phyloP scores from a whole-genome alignment of 805 yeast species.

The Yarrowia bubula region DNA sequence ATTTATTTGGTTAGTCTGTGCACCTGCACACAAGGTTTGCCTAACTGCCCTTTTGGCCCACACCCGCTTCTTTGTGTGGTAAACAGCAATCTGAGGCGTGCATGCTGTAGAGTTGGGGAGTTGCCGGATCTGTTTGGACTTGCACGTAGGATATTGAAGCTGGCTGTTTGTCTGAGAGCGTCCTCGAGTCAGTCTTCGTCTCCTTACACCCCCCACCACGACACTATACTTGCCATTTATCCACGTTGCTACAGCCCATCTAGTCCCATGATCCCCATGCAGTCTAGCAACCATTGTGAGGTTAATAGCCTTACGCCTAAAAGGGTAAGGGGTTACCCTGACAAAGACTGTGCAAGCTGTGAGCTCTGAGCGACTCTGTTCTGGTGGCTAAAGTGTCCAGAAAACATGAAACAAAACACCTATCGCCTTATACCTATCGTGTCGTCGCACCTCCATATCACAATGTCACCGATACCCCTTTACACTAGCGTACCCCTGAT shows the following conservation, averaged over 20 bases:
- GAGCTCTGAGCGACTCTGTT: too few relatives aligned
- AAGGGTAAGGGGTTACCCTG: slow-evolving; percentile 8
- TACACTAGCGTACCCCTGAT: too few relatives aligned
- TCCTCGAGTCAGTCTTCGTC: too few relatives aligned
- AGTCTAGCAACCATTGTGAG: slow-evolving; percentile 20
- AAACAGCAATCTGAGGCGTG: slow-evolving; percentile 25
- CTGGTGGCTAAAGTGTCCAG: too few relatives aligned
- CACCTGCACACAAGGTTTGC: not conserved
- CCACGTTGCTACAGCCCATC: not conserved
- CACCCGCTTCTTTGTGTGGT: slow-evolving; percentile 18
- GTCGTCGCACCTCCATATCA: too few relatives aligned
- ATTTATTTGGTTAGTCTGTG: slow-evolving; percentile 8
- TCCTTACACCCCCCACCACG: not conserved
- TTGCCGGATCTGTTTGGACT: too few relatives aligned
- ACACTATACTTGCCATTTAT: not conserved
- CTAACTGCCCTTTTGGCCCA: not conserved
- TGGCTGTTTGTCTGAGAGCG: too few relatives aligned
- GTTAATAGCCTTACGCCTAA: slow-evolving; percentile 14
- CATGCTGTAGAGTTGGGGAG: slow-evolving; percentile 10
- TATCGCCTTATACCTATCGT: too few relatives aligned
- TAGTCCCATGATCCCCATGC: slow-evolving; percentile 8
- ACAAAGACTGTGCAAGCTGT: too few relatives aligned
- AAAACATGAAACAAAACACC: too few relatives aligned
- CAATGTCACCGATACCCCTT: too few relatives aligned
- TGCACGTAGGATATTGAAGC: too few relatives aligned